phyloP scores from a whole-genome alignment of 257 asterid genomes.

The Lithospermum erythrorhizon region DNA sequence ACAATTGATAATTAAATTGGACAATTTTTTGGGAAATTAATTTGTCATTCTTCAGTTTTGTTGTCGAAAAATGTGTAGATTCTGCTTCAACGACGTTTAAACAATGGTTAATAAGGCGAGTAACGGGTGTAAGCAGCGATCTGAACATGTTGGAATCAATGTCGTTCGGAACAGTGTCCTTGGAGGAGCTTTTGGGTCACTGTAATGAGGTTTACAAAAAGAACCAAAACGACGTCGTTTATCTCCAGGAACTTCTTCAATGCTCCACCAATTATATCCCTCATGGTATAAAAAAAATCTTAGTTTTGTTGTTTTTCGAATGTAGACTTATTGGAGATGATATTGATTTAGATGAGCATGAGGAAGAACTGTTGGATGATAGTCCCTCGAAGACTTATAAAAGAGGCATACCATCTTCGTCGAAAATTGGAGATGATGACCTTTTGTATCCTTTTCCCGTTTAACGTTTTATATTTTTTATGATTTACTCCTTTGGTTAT shows the following conservation, averaged over 20 bases:
- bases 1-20: background rate
- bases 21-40: background rate
- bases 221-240: slow-evolving; percentile 43
- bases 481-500: background rate
- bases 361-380: slow-evolving; percentile 27
- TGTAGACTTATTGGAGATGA: slow-evolving; percentile 19
- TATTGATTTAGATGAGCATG: slow-evolving; percentile 40
- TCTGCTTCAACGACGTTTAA: slow-evolving; percentile 84
- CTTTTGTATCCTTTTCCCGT: slow-evolving; percentile 48
- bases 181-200: slow-evolving; percentile 92
- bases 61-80: slow-evolving; percentile 19
- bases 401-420: slow-evolving; percentile 12
- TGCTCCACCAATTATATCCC: slow-evolving; percentile 24
- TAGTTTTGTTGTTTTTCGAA: background rate
- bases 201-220: slow-evolving; percentile 70
- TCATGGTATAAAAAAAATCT: slow-evolving; percentile 22
- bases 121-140: slow-evolving; percentile 42
- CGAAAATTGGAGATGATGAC: slow-evolving; percentile 36
- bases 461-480: background rate
- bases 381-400: slow-evolving; percentile 15
- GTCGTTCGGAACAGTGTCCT: slow-evolving; percentile 80
- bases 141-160: slow-evolving; percentile 79
- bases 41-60: background rate
- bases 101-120: slow-evolving; percentile 55
- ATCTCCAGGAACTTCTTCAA: slow-evolving; percentile 32